These are phyloP conservation scores for Apiotrichum siamense DNA, from an alignment of 1,284 basidiomycete genomes.

Conservation along the genomic window DNA sequence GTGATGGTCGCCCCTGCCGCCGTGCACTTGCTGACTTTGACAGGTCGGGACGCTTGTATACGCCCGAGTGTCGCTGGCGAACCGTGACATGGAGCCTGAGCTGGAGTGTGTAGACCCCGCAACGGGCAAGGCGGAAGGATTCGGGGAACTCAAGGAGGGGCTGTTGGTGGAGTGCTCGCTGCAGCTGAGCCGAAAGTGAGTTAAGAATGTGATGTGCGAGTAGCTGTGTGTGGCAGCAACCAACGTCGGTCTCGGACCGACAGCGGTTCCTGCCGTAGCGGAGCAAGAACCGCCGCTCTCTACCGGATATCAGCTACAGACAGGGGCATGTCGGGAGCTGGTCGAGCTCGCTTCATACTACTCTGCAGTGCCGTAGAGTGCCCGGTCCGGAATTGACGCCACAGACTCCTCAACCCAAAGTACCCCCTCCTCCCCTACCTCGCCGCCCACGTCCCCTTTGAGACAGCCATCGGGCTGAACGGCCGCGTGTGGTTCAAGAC, in stretches of 20 bases:
- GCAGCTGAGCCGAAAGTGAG: conserved; percentile 43
- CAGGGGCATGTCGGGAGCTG: too few relatives aligned
- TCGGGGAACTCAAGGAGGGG: conserved; percentile 50
- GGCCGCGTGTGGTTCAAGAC: conserved; percentile 52
- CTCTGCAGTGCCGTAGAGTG: too few relatives aligned
- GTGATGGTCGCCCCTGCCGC: too few relatives aligned
- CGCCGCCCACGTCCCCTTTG: conserved; percentile 46
- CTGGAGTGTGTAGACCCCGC: conserved; percentile 51
- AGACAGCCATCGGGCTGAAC: conserved; percentile 51
- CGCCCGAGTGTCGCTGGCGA: conserved; percentile 49
- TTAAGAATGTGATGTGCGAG: conserved; percentile 3
- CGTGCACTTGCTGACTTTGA: too few relatives aligned
- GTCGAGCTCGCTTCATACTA: too few relatives aligned
- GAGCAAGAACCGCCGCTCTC: too few relatives aligned
- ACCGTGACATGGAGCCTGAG: conserved; percentile 52
- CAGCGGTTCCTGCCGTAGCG: too few relatives aligned
- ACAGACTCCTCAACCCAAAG: conserved; percentile 46
- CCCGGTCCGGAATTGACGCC: too few relatives aligned
- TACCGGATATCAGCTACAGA: too few relatives aligned
- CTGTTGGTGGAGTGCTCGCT: conserved; percentile 42
- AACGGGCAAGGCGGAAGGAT: conserved; percentile 50
- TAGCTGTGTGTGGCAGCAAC: too few relatives aligned
- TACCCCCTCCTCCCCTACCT: conserved; percentile 40
- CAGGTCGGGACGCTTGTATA: conserved; percentile 53
- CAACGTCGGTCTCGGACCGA: too few relatives aligned